These are phyloP conservation scores for Cajanus cajan DNA, from an alignment of 306 rosid genomes.

Conservation along the genomic window DNA sequence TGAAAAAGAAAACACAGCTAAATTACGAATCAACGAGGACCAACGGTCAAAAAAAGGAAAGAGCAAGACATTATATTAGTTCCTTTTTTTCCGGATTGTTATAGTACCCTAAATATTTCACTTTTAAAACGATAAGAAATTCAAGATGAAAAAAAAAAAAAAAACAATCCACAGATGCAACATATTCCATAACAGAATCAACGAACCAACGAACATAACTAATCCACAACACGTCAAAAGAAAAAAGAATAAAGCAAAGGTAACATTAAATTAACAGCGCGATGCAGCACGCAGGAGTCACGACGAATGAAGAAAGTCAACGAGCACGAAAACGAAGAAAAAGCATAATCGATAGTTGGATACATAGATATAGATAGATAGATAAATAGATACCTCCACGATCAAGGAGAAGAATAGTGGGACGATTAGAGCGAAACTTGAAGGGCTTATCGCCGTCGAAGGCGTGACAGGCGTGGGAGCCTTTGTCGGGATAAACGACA, in stretches of 20 bases:
- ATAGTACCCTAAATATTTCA: neutral
- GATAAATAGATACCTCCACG: conserved; percentile 71
- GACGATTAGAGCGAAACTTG: conserved; percentile 41
- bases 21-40: neutral
- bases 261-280: neutral
- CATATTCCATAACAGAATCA: neutral
- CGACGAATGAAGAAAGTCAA: conserved; percentile 18
- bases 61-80: neutral
- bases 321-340: neutral
- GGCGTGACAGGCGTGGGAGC: conserved; percentile 51
- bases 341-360: too few species aligned
- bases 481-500: conserved; percentile 60
- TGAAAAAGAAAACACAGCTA: neutral
- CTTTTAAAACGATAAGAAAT: neutral
- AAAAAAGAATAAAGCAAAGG: neutral
- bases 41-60: neutral
- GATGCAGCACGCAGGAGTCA: too few species aligned
- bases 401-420: conserved; percentile 68
- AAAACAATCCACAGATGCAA: neutral
- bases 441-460: conserved; percentile 79
- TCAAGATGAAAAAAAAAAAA: neutral
- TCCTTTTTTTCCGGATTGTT: neutral
- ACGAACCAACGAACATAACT: neutral
- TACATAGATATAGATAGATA: neutral
- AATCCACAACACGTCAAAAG: neutral